phyloP scores from a whole-genome alignment of 352 stramenopile species.

The Paralagenidium karlingii region DNA sequence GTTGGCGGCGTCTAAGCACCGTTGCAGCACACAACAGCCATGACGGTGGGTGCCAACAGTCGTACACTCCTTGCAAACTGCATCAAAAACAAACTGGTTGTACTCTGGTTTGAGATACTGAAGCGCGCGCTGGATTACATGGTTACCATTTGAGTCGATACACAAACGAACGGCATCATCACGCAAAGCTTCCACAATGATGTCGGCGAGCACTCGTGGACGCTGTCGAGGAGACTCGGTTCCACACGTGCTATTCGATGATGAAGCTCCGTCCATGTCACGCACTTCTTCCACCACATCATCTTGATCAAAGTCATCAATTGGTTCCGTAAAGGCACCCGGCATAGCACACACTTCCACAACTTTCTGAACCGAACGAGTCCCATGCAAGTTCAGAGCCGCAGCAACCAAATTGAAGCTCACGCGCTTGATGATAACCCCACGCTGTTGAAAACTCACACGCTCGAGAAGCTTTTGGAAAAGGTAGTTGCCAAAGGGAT shows the following conservation, averaged over 20 bases:
- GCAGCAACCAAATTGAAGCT: slow-evolving; percentile 89
- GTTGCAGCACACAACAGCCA: slow-evolving; percentile 95
- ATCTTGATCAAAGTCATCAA: slow-evolving; percentile 15
- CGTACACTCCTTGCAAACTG: slow-evolving; percentile 90
- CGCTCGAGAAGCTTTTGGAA: slow-evolving; percentile 99
- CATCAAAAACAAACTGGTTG: slow-evolving; percentile 96
- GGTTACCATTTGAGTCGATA: slow-evolving; percentile 97
- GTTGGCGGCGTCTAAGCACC: slow-evolving; percentile 89
- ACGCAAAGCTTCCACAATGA: slow-evolving; percentile 91
- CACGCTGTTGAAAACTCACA: slow-evolving; percentile 80
- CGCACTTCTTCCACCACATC: slow-evolving; percentile 2
- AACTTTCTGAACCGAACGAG: slow-evolving; percentile 96
- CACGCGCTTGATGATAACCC: slow-evolving; percentile 90
- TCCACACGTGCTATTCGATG: background rate
- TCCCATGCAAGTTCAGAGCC: slow-evolving; percentile 96
- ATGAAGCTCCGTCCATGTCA: slow-evolving; percentile 3
- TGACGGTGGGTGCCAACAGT: slow-evolving; percentile 95
- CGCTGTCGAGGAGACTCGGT: too few relatives aligned
- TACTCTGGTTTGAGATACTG: slow-evolving; percentile 90
- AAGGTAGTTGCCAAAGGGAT: slow-evolving; percentile 98
- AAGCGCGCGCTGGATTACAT: slow-evolving; percentile 95
- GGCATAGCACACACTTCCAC: slow-evolving; percentile 91
- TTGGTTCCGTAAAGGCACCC: slow-evolving; percentile 45
- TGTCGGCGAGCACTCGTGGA: slow-evolving; percentile 64
- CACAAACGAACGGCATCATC: slow-evolving; percentile 91